Evolutionary conservation across 768 basidiomycete species (phyloP).

Genomic region (Auricularia sp.): DNA sequence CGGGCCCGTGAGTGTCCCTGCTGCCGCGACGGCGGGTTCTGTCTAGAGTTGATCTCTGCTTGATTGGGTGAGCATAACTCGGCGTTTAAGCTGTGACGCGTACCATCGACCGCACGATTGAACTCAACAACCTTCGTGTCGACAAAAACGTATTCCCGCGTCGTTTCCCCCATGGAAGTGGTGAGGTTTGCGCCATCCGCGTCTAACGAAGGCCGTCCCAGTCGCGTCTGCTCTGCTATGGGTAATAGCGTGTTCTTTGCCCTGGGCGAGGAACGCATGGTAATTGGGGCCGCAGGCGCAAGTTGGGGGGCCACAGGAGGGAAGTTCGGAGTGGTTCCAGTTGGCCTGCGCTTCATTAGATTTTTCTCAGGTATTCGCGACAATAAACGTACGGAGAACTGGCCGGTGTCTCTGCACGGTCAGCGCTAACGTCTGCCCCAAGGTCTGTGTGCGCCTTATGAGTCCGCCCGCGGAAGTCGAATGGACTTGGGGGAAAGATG

Average conservation of each 20-base stretch:
- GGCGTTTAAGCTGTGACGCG: conserved; percentile 15
- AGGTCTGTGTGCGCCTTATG: not conserved
- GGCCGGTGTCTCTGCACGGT: not conserved
- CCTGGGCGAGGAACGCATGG: not conserved
- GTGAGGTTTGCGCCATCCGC: conserved; percentile 5
- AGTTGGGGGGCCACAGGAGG: not conserved
- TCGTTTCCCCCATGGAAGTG: conserved; percentile 29
- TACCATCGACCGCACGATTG: conserved; percentile 84
- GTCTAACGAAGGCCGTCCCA: conserved; percentile 6
- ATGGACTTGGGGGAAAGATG: conserved; percentile 76
- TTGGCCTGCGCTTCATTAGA: not conserved
- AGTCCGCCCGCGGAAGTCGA: conserved; percentile 41
- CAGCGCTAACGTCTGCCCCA: not conserved
- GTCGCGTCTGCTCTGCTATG: conserved; percentile 9
- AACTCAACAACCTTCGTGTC: conserved; percentile 87
- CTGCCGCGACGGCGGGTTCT: not conserved
- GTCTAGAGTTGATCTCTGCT: not conserved
- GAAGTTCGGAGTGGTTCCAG: not conserved
- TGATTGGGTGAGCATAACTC: not conserved
- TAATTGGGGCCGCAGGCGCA: not conserved
- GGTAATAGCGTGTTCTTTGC: not conserved
- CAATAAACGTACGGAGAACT: not conserved
- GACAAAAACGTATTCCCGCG: conserved; percentile 88
- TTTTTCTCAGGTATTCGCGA: not conserved
- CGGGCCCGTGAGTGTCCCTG: not conserved